Base-by-base conservation (phyloP, 2,329 filamentous ascomycete species). In the Elsinoe perseae region DNA sequence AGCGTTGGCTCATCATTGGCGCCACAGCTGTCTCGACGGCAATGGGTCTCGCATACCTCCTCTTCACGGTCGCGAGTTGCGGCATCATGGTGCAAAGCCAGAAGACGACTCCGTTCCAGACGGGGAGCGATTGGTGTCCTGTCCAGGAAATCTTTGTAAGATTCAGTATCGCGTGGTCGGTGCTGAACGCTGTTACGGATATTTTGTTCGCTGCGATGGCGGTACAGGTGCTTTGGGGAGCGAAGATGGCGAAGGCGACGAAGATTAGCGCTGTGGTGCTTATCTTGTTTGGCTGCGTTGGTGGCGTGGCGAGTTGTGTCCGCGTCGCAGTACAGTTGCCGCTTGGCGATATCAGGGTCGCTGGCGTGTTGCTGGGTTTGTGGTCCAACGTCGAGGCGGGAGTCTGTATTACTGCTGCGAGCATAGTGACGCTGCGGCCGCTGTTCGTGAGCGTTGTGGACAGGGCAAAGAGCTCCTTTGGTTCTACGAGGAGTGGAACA, bases 21-120 rank as follows among this genome's bases (percentile, higher is more conserved):
- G 70, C 79, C 30, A 75, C 79, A 62, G 80, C 77, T 59, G 63
- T 65, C 7, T 77, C 77, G 57, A 70, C 76, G 14, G 64, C 66
- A 1, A 70, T 70, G 42, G 79, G 78, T 59, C 79, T 77, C 77
- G 66, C 53, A 23, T 56, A 69, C 25, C 61, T 66, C 7, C 61
- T 65, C 46, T 68, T 61, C 1, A 65, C 64, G 1, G 40, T 56
- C 40, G 53, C 53, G 3, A 28, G 20, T 8, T 56, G 53, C 40
- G 53, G 53, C 18, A 56, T 56, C 38, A 56, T 56, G 53, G 53
- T 56, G 14, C 53, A 56, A 20, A 21, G 14, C 12, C 53, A 56
- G 28, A 56, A 56, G 20, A 56, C 53, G 2, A 56, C 54, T 3
- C 56, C 57, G 4, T 57, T 68, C 7, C 67, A 68, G 30, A 70